Base-by-base conservation (phyloP, 1,284 basidiomycete genomes). In the Malassezia equina region DNA sequence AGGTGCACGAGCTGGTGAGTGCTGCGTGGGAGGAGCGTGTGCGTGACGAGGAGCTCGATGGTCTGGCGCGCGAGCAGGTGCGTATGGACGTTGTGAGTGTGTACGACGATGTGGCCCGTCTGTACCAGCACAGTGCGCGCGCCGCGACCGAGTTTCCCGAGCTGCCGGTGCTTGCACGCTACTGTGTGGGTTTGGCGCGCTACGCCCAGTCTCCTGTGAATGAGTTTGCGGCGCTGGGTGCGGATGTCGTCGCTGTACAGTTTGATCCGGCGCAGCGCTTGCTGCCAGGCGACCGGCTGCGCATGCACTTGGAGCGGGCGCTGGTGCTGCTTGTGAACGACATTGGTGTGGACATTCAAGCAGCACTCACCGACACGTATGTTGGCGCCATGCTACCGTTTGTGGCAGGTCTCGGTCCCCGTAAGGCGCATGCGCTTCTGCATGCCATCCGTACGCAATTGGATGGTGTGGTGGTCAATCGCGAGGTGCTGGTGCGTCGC, bases 261-360 rank as follows among this genome's bases (percentile, higher is more conserved):
- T 61, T 71, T 41, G 83, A 90, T 55, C 83, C 85, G 59, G 88
- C 95, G 66, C 88, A 93, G 71, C 74, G 74, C 45, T 76, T 94
- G 70, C 87, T 74, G 45, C 84, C 90, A 0, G 80, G 79, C 60
- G 93, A 94, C 66, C 91, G 90, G 69, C 78, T 98, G 21, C 76
- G 89, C 50, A 76, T 80, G 13, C 83, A 85, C 8, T 81, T 96
- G 28, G 94, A 99, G 76, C 83, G 88, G 33, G 84, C 83, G 39
- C 77, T 99, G 36, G 88, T 94, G 51, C 90, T 95, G 68, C 79
- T 87, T 17, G 86, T 88, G 58, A 95, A 91, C 77, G 84, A 83
- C 66, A 85, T 90, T 59, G 94, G 94, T 23, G 89, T 98, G 41
- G 91, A 96, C 72, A 86, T 99, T 77, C 96, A 99, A 74, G 84